Conservation (phyloP, 176 grass and related monocot genomes). For the Microstegium vimineum region DNA sequence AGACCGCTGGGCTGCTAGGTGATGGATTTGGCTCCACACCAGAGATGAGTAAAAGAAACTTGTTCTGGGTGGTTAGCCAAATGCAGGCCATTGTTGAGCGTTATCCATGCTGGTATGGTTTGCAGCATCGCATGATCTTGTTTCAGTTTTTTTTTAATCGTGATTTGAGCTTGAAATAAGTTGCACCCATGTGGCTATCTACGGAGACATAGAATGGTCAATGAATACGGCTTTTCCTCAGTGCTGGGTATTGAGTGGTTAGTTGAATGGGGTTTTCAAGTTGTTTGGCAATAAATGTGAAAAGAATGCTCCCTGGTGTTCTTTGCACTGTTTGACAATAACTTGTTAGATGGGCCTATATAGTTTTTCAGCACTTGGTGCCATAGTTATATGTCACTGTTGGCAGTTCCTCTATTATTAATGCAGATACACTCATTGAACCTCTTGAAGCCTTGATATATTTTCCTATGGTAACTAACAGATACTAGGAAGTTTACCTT, state of each 20-base stretch:
- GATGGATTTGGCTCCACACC: constrained; percentile 94
- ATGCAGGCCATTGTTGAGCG: constrained; percentile 76
- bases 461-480: not conserved
- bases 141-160: not conserved
- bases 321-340: not conserved
- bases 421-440: not conserved
- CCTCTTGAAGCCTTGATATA: not conserved
- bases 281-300: constrained; percentile 39
- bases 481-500: not conserved
- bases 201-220: not conserved
- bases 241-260: not conserved
- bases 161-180: constrained; percentile 3
- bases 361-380: not conserved
- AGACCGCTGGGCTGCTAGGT: constrained; percentile 68
- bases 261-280: constrained; percentile 22
- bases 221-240: not conserved
- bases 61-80: constrained; percentile 99
- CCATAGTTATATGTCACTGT: constrained; percentile 11
- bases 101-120: constrained; percentile 91
- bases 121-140: not conserved
- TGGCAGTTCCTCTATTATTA: constrained; percentile 6
- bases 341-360: constrained; percentile 3
- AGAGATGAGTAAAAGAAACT: constrained; percentile 91
- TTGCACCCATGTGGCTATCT: not conserved
- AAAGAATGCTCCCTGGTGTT: not conserved